Evolutionary conservation across 495 filamentous ascomycete genomes (phyloP), one percentile per base, ranked within the genome.

Genomic region (Daldinia decipiens): DNA sequence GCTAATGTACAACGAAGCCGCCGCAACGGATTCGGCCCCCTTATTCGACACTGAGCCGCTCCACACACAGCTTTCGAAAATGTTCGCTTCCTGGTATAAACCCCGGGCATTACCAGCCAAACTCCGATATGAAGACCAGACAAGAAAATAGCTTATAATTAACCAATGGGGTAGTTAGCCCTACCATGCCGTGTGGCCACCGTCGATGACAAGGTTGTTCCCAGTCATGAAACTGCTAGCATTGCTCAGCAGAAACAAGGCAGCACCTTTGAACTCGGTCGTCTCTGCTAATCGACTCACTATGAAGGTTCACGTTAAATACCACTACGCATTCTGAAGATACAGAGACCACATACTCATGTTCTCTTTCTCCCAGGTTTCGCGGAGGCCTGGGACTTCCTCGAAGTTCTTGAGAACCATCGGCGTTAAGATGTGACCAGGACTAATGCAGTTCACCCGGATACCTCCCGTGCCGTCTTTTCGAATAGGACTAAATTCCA

Each of bases 151-250:
- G 13, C 11, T n/a, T n/a, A n/a, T n/a, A n/a, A n/a, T n/a, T n/a
- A n/a, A n/a, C n/a, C n/a, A n/a, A 54, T 50, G 53, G 26, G 5
- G 2, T 9, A 34, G 29, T 51, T 45, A 34, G 29, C 45, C 34
- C 47, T 74, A 79, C 78, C 78, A 80, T 15, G 78, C 75, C 4
- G 86, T 89, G 71, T 89, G 86, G 1, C 88, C 88, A 38, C 88
- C 88, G 74, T 90, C 87, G 65, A 89, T 86, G 9, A 88, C 72
- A 56, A 90, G 62, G 47, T 88, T 86, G 17, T 79, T 85, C 0
- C 89, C 89, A 0, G 89, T 91, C 90, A 92, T 92, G 72, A 91
- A 92, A 57, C 86, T 88, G 67, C 86, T 89, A 13, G 89, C 89
- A 75, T 88, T 84, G 66, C 88, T 89, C 17, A 91, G 76, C 69